phyloP scores from a whole-genome alignment of 108 stramenopile genomes.

The Cylindrotheca fusiformis region DNA sequence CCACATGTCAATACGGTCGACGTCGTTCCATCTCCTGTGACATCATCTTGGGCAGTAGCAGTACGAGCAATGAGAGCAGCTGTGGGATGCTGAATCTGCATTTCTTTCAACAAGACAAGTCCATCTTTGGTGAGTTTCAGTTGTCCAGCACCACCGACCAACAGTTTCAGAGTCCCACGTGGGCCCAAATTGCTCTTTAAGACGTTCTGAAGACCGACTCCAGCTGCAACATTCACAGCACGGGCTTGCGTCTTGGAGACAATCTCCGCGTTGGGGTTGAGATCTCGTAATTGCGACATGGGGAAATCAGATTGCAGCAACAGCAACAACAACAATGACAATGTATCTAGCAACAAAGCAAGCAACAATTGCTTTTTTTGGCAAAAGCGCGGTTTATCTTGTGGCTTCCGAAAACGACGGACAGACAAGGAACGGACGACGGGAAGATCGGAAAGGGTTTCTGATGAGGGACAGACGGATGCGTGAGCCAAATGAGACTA shows the following conservation, averaged over 20 bases:
- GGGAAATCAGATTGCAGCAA: no score
- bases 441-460: no score
- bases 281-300: conserved; percentile 27
- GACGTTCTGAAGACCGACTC: conserved; percentile 89
- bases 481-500: no score
- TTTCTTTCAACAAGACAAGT: conserved; percentile 96
- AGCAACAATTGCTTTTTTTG: no score
- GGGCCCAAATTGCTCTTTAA: conserved; percentile 95
- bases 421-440: no score
- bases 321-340: no score
- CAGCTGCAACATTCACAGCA: conserved; percentile 95
- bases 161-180: conserved; percentile 97
- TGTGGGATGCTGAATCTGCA: conserved; percentile 99
- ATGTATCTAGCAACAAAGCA: no score
- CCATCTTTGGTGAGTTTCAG: conserved; percentile 99
- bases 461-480: no score
- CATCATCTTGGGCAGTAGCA: conserved; percentile 96
- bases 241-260: conserved; percentile 88
- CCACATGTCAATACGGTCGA: conserved; percentile 95
- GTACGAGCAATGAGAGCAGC: conserved; percentile 97
- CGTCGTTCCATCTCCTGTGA: conserved; percentile 98
- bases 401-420: no score
- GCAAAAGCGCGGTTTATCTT: no score
- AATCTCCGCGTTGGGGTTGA: conserved; percentile 94
- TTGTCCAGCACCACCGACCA: conserved; percentile 99